Evolutionary conservation across 805 yeast species (phyloP).

Genomic region (Ogataea allantospora): DNA sequence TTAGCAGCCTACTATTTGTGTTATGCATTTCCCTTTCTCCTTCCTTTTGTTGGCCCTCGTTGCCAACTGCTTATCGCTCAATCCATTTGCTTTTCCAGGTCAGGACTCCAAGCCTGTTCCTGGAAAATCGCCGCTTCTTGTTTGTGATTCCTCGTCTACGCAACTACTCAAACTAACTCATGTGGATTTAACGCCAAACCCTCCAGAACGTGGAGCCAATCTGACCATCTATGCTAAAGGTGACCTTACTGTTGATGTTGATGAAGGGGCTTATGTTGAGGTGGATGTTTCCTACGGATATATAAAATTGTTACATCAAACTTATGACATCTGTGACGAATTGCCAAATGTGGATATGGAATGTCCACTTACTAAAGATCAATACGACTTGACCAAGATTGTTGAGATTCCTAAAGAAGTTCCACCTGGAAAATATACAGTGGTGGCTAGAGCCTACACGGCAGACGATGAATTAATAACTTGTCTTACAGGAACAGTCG

Average conservation of each 20-base stretch:
- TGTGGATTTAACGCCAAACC: conserved; percentile 74
- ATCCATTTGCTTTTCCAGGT: conserved; percentile 22
- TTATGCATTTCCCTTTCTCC: conserved; percentile 3
- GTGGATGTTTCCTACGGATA: conserved; percentile 92
- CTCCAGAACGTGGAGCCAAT: conserved; percentile 84
- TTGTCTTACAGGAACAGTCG: conserved; percentile 75
- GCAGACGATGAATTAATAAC: conserved; percentile 77
- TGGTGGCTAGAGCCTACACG: conserved; percentile 87
- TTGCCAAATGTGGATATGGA: conserved; percentile 76
- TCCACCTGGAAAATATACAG: conserved; percentile 91
- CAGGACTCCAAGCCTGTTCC: conserved; percentile 66
- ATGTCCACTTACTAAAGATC: conserved; percentile 80
- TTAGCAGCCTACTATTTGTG: conserved; percentile 2
- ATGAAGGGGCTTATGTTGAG: conserved; percentile 90
- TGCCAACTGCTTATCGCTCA: conserved; percentile 15
- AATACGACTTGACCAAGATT: conserved; percentile 59
- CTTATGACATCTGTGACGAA: conserved; percentile 91
- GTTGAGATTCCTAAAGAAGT: conserved; percentile 89
- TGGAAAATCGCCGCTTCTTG: conserved; percentile 82
- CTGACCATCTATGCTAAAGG: conserved; percentile 81
- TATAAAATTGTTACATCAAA: conserved; percentile 81
- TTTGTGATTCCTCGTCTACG: conserved; percentile 63
- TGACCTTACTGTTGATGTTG: conserved; percentile 48
- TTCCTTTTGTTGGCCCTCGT: conserved; percentile 3
- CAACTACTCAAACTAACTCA: conserved; percentile 64